phyloP scores from a whole-genome alignment of 139 green algal genomes.

The Chloropicon primus region DNA sequence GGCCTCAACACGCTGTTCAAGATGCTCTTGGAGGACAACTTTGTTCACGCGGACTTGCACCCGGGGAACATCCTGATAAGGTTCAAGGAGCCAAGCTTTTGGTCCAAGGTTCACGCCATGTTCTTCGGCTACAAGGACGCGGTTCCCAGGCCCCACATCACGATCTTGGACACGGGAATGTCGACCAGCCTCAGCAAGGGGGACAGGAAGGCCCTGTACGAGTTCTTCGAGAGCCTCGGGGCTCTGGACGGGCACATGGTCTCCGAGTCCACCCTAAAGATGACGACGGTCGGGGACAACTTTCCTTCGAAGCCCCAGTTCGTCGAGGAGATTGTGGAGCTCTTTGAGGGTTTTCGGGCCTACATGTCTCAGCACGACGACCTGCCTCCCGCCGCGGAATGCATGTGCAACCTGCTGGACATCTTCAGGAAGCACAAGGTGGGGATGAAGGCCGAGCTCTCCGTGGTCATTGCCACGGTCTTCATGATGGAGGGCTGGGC shows the following conservation, averaged over 20 bases:
- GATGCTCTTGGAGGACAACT: constrained; percentile 80
- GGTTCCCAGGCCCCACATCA: not conserved
- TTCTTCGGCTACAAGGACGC: not conserved
- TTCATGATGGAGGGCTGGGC: constrained; percentile 77
- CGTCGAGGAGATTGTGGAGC: not conserved
- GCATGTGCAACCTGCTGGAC: not conserved
- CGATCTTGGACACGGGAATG: not conserved
- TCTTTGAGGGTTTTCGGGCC: not conserved
- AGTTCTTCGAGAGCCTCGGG: not conserved
- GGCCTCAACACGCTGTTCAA: constrained; percentile 36
- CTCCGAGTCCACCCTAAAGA: not conserved
- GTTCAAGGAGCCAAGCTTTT: not conserved
- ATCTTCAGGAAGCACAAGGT: constrained; percentile 36
- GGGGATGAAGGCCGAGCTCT: constrained; percentile 82
- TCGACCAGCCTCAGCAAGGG: not conserved
- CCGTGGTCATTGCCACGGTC: constrained; percentile 70
- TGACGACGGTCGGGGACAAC: not conserved
- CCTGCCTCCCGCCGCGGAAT: not conserved
- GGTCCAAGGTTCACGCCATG: not conserved
- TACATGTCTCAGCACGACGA: not conserved
- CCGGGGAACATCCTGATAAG: constrained; percentile 68
- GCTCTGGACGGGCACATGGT: not conserved
- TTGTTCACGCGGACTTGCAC: constrained; percentile 90
- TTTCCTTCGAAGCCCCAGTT: not conserved
- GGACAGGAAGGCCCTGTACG: not conserved